Percentiles rank a stretch among this genome's conserved stretches.
Conservation (phyloP, 768 basidiomycete species). For the Rhizopogon vesiculosus region DNA sequence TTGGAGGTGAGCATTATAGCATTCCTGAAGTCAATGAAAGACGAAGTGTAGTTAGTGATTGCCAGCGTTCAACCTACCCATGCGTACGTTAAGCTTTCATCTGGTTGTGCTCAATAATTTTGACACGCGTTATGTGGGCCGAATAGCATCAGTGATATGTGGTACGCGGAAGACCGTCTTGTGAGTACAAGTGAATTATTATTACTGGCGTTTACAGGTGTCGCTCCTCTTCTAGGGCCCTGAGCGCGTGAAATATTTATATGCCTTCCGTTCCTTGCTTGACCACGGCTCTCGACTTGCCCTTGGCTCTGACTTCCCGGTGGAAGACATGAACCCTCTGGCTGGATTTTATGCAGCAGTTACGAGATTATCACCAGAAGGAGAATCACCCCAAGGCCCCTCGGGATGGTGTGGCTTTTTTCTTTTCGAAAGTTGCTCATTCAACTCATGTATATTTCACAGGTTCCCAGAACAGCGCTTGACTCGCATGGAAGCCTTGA, state of each 20-base stretch:
- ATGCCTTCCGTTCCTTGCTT: constrained; percentile 77
- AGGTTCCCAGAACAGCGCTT: constrained; percentile 85
- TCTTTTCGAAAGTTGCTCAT: background rate
- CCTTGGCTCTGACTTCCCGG: constrained; percentile 87
- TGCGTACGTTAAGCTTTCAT: constrained; percentile 45
- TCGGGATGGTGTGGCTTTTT: constrained; percentile 63
- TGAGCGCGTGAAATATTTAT: constrained; percentile 78
- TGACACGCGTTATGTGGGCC: background rate
- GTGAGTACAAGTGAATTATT: constrained; percentile 33
- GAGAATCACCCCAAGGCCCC: constrained; percentile 76
- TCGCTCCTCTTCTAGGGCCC: constrained; percentile 49
- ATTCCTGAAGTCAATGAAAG: background rate
- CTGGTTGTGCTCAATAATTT: background rate
- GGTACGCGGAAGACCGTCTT: constrained; percentile 80
- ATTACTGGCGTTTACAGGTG: background rate
- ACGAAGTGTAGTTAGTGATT: constrained; percentile 53
- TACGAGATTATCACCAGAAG: constrained; percentile 63
- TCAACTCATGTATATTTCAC: background rate
- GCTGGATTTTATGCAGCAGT: constrained; percentile 86
- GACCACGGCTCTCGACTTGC: constrained; percentile 65
- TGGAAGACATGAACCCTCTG: constrained; percentile 83
- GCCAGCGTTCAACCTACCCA: constrained; percentile 90
- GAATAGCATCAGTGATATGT: constrained; percentile 77
- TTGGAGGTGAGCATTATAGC: constrained; percentile 59
- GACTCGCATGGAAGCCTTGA: constrained; percentile 70